Conservation (phyloP, 805 yeast genomes). For the Schizosaccharomyces osmophilus region DNA sequence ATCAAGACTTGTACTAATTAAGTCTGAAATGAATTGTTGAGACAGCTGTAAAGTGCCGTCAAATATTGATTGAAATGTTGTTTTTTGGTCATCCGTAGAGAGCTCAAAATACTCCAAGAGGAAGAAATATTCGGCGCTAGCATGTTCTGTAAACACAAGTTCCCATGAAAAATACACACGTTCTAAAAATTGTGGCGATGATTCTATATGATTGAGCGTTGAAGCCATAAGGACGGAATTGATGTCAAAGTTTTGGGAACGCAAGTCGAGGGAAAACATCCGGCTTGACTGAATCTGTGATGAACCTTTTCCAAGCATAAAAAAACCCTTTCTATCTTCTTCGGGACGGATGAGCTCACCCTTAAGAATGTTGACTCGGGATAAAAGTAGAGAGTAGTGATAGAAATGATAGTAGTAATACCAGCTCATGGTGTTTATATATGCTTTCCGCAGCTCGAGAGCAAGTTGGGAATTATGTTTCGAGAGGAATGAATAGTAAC, state of each 20-base stretch:
- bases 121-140: neutral
- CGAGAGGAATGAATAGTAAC: slow-evolving; percentile 32
- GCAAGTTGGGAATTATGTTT: slow-evolving; percentile 38
- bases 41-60: slow-evolving; percentile 29
- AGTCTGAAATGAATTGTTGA: slow-evolving; percentile 21
- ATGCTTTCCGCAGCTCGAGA: slow-evolving; percentile 50
- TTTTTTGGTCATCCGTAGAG: slow-evolving; percentile 8
- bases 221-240: neutral
- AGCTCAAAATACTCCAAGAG: neutral
- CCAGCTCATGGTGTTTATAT: slow-evolving; percentile 78
- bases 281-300: neutral
- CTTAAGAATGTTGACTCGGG: slow-evolving; percentile 29
- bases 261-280: neutral
- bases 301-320: neutral
- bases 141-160: neutral
- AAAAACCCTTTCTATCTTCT: neutral
- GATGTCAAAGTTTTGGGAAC: slow-evolving; percentile 3
- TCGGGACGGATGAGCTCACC: slow-evolving; percentile 7
- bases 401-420: slow-evolving; percentile 61
- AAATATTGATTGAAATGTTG: slow-evolving; percentile 23
- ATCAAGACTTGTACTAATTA: slow-evolving; percentile 26
- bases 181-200: neutral
- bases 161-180: neutral
- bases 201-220: neutral
- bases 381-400: slow-evolving; percentile 48